Evolutionary conservation across 352 stramenopile species (phyloP).

Genomic region (Pythium vanterpoolii): DNA sequence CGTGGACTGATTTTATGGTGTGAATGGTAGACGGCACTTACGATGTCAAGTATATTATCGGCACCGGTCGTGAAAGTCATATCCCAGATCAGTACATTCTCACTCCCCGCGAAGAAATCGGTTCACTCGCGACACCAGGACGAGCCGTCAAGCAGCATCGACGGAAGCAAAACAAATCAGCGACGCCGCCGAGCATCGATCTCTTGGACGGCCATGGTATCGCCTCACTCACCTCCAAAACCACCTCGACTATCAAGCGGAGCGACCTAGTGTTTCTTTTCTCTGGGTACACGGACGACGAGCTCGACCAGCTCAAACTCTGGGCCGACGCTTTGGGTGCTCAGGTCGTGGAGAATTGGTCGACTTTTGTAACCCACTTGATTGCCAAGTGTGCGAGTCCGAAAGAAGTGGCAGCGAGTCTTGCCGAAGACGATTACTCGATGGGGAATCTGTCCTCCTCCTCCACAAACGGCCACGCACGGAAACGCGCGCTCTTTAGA

Average conservation of each 20-base stretch:
- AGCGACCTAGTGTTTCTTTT: slow-evolving; percentile 33
- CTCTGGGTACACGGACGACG: slow-evolving; percentile 25
- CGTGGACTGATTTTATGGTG: not conserved
- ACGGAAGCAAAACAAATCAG: slow-evolving; percentile 18
- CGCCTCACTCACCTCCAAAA: not conserved
- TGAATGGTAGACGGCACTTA: slow-evolving; percentile 28
- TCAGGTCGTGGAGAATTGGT: slow-evolving; percentile 32
- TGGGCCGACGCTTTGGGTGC: slow-evolving; percentile 23
- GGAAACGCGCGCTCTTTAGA: slow-evolving; percentile 52
- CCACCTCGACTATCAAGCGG: not conserved
- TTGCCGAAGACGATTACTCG: slow-evolving; percentile 16
- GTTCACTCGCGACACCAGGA: slow-evolving; percentile 17
- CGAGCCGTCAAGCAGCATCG: slow-evolving; percentile 25
- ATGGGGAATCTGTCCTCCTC: not conserved
- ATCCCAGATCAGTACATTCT: slow-evolving; percentile 28
- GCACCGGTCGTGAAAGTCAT: slow-evolving; percentile 18
- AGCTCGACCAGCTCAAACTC: slow-evolving; percentile 15
- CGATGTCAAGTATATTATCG: slow-evolving; percentile 40
- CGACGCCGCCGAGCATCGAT: slow-evolving; percentile 26
- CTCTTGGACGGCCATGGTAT: slow-evolving; percentile 10
- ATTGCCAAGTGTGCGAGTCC: slow-evolving; percentile 74
- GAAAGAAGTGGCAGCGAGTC: slow-evolving; percentile 30
- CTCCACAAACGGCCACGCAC: not conserved
- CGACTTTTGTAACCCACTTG: slow-evolving; percentile 67
- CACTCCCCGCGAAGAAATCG: slow-evolving; percentile 21